Evolutionary conservation across 2,329 filamentous ascomycete genomes (phyloP), one percentile per base, ranked within the genome.

Genomic region (Didymella pomorum): DNA sequence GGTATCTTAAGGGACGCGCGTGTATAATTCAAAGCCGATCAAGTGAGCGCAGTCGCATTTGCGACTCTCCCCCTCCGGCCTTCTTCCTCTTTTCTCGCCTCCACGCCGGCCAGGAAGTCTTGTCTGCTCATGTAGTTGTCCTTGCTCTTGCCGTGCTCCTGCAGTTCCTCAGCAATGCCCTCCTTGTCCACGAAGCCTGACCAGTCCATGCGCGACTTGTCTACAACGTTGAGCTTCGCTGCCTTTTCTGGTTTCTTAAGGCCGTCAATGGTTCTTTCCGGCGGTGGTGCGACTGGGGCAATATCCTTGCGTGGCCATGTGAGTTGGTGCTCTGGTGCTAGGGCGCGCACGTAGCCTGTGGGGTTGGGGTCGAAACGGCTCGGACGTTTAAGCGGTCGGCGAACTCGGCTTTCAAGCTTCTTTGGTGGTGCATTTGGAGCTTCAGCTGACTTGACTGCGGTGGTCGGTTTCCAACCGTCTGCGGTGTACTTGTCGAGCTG

Each of bases 141-240:
- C 68, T 87, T 87, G 11, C 85, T 85, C 71, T 85, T 86, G 61
- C 84, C 85, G 70, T 87, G 85, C 44, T 80, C 80, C 54, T 84
- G 82, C 68, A 89, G 72, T 71, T 89, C 87, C 56, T 87, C 86
- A 56, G 83, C 82, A 56, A 88, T 82, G 28, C 86, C 86, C 44
- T 84, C 83, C 52, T 83, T 77, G 68, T 87, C 84, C 39, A 89
- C 86, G 67, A 87, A 87, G 11, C 82, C 81, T 20, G 84, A 86
- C 87, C 87, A 89, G 66, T 89, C 87, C 67, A 88, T 77, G 52
- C 86, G 82, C 28, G 84, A 87, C 74, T 89, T 89, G 74, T 88
- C 86, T 48, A 89, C 85, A 0, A 86, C 87, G 64, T 87, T 89
- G 76, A 89, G 82, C 68, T 87, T 88, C 57, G 84, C 83, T 21